Evolutionary conservation across 2,329 filamentous ascomycete species (phyloP), one percentile per base, ranked within the genome.

Genomic region (Clarireedia sp.): DNA sequence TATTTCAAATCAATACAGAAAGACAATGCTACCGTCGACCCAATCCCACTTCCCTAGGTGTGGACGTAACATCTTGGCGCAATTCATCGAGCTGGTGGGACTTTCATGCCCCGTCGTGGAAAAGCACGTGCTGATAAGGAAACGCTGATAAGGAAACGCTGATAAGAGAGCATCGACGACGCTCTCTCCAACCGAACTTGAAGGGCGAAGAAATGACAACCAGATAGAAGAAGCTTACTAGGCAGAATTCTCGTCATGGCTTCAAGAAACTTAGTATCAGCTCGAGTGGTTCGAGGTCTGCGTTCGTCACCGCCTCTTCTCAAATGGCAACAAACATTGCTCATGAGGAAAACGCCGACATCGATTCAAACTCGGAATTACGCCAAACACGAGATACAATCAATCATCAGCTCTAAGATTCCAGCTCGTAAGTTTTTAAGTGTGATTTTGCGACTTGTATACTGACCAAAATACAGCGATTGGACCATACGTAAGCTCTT

Each of bases 401-500:
- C 24, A 19, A 50, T 50, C 6, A 44, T 40, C 21, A 44, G 52
- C 38, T 1, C n/a, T 9, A 55, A 43, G 5, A 37, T 55, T 26
- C 46, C 46, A 50, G 52, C 52, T 37, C 52, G 52, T 55, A 55
- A 55, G 52, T 55, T 5, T n/a, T 12, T 16, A 8, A 16, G 23
- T 21, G 36, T n/a, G 2, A 19, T 19, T 24, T 3, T 14, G 23
- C 7, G 9, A 36, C n/a, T n/a, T 9, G 6, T 5, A 37, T 37
- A 50, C 40, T 55, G 41, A 54, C 62, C 41, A 36, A 33, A 54
- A 14, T 12, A 54, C 56, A 85, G 82, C 80, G 68, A 75, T 81
- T 63, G 82, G 81, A 54, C 81, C 82, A 63, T 85, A 85, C 71
- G 81, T 85, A 75, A 62, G 63, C 48, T 26, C n/a, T 6, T 23